Percentiles rank a stretch among this genome's conserved stretches.
Conservation (phyloP, 495 filamentous ascomycete species). For the Hypoxylon intermedium region DNA sequence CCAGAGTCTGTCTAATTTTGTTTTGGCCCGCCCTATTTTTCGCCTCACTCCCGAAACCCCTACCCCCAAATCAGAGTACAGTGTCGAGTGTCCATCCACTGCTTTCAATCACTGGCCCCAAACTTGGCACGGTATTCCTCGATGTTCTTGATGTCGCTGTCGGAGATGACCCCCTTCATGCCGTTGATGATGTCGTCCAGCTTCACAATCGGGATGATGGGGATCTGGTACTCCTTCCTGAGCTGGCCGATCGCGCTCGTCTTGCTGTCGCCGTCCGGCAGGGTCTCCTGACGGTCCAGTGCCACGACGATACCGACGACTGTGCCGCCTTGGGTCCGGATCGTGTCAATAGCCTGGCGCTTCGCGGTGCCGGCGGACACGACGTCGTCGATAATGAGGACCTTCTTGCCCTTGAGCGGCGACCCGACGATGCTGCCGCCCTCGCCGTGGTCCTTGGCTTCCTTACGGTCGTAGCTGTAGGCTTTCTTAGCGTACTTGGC, state of each 20-base stretch:
- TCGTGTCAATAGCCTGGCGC: constrained; percentile 85
- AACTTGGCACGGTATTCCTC: constrained; percentile 83
- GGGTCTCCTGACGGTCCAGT: constrained; percentile 86
- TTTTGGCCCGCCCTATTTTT: background rate
- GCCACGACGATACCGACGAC: constrained; percentile 86
- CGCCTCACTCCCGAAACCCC: background rate
- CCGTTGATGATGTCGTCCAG: constrained; percentile 83
- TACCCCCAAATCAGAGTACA: background rate
- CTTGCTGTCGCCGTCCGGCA: constrained; percentile 61
- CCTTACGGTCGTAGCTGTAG: constrained; percentile 94
- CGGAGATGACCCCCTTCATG: constrained; percentile 56
- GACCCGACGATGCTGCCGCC: constrained; percentile 91
- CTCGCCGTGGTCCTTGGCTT: constrained; percentile 93
- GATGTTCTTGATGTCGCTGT: constrained; percentile 71
- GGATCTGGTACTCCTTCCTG: constrained; percentile 68
- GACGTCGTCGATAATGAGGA: constrained; percentile 94
- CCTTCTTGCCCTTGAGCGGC: constrained; percentile 73
- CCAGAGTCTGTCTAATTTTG: background rate
- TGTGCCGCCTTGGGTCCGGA: constrained; percentile 77
- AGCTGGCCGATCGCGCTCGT: constrained; percentile 79
- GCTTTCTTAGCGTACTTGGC: constrained; percentile 62
- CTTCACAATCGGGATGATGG: constrained; percentile 63
- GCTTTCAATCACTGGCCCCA: constrained; percentile 61
- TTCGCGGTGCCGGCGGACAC: constrained; percentile 94
- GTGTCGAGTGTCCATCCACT: background rate